These are phyloP conservation scores for Gonium pectorale DNA, from an alignment of 139 green algal species.

Conservation along the genomic window DNA sequence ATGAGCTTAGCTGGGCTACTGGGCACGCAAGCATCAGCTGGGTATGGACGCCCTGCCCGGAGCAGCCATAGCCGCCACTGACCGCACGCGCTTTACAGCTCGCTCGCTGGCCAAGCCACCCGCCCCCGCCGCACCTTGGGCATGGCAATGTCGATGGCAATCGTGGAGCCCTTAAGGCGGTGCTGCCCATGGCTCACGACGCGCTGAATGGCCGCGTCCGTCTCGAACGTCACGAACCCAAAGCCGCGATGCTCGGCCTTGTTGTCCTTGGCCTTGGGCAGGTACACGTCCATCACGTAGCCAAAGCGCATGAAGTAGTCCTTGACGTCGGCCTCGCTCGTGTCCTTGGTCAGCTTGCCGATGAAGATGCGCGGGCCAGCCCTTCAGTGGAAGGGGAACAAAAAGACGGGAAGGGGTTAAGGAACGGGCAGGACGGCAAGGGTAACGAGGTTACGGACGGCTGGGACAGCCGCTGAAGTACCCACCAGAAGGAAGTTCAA, in stretches of 20 bases:
- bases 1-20: neutral
- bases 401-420: no score
- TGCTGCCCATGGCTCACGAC: constrained; percentile 73
- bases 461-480: no score
- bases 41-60: neutral
- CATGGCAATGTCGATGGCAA: constrained; percentile 81
- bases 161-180: constrained; percentile 71
- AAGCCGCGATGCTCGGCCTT: constrained; percentile 86
- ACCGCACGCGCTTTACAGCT: neutral
- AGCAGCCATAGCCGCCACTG: neutral
- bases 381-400: neutral
- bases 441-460: no score
- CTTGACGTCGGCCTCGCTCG: constrained; percentile 83
- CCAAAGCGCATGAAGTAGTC: constrained; percentile 89
- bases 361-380: constrained; percentile 91
- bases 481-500: no score
- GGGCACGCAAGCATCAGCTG: no score
- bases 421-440: no score
- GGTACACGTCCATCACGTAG: constrained; percentile 94
- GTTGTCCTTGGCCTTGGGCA: constrained; percentile 83
- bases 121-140: constrained; percentile 60
- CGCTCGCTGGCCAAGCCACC: neutral
- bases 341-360: constrained; percentile 90
- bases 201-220: constrained; percentile 84
- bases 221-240: constrained; percentile 95